Conservation (phyloP, 2,329 filamentous ascomycete genomes). For the Claviceps quebecensis region DNA sequence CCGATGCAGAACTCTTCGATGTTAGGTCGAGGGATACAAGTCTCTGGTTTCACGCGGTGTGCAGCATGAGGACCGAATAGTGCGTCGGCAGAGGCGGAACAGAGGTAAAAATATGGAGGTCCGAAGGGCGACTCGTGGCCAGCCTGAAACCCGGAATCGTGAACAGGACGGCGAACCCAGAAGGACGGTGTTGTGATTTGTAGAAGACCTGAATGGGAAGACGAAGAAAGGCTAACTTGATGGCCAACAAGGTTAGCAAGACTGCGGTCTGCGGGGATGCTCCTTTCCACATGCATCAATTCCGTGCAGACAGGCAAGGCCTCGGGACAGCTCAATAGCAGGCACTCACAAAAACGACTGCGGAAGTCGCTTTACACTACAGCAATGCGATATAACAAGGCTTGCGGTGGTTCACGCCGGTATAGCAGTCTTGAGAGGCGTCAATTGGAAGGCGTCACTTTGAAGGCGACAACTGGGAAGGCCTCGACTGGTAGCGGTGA, state of each 20-base stretch:
- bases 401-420: background rate
- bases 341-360: background rate
- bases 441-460: background rate
- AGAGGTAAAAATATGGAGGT: background rate
- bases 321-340: background rate
- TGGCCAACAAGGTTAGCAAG: conserved; percentile 5
- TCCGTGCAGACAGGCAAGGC: background rate
- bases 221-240: conserved; percentile 1
- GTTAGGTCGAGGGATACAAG: conserved; percentile 4
- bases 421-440: background rate
- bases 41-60: conserved; percentile 7
- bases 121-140: background rate
- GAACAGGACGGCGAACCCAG: background rate
- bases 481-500: background rate
- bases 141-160: background rate
- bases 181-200: background rate
- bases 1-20: conserved; percentile 8
- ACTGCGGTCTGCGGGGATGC: background rate
- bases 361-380: background rate
- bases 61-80: background rate
- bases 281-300: background rate
- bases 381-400: background rate
- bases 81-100: background rate
- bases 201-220: background rate
- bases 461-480: background rate